phyloP scores from a whole-genome alignment of 164 flowering plant species.

The grape (Vitis vinifera) region ASM3070453v1 NC_081807.1:2974001-2974500 shows the following conservation, averaged over 20 bases:
- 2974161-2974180: constrained; percentile 58
- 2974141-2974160: constrained; percentile 66
- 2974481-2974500: constrained; percentile 80
- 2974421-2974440: constrained; percentile 80
- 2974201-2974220: constrained; percentile 58
- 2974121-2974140: constrained; percentile 66
- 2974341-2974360: constrained; percentile 76
- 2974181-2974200: constrained; percentile 58
- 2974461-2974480: constrained; percentile 75
- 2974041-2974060: constrained; percentile 66
- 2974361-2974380: constrained; percentile 81
- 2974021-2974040: constrained; percentile 72
- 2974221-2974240: constrained; percentile 62
- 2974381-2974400: constrained; percentile 70
- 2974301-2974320: constrained; percentile 80
- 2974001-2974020: constrained; percentile 66
- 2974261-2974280: constrained; percentile 67
- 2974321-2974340: constrained; percentile 70
- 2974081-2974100: constrained; percentile 71
- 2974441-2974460: constrained; percentile 71
- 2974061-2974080: constrained; percentile 68
- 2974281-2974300: constrained; percentile 71
- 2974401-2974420: constrained; percentile 81
- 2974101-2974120: constrained; percentile 63
- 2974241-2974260: constrained; percentile 73